A percentile compares a stretch with the other conserved stretches of the same genome.
Evolutionary conservation across 129 eudicot genomes (phyloP).

Genomic region (Tagetes patula): DNA sequence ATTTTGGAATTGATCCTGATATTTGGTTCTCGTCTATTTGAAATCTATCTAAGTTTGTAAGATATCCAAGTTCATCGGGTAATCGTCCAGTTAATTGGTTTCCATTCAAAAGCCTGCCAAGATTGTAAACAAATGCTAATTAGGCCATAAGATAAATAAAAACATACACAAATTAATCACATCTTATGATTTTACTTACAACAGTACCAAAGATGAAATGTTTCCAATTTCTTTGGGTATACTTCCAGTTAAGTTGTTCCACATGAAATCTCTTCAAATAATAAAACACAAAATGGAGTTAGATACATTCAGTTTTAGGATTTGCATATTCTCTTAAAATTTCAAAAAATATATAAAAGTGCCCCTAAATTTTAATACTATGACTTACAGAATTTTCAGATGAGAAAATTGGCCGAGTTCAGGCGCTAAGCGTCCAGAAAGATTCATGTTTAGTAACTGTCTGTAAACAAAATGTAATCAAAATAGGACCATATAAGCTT

Average conservation of each 20-base stretch:
- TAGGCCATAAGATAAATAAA: neutral
- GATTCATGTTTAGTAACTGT: constrained; percentile 64
- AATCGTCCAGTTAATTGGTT: constrained; percentile 65
- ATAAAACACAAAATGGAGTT: constrained; percentile 20
- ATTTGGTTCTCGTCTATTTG: constrained; percentile 74
- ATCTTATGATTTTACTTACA: constrained; percentile 48
- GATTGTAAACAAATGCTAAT: constrained; percentile 15
- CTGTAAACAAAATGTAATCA: constrained; percentile 39
- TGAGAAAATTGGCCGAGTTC: constrained; percentile 77
- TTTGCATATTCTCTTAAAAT: neutral
- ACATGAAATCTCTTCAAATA: constrained; percentile 72
- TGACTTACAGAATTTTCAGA: constrained; percentile 66
- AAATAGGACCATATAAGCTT: constrained; percentile 12
- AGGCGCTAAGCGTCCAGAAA: constrained; percentile 79
- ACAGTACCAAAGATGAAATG: constrained; percentile 54
- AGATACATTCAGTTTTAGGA: neutral
- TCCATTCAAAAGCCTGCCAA: constrained; percentile 84
- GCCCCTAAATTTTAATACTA: neutral
- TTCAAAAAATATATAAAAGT: neutral
- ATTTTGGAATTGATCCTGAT: constrained; percentile 70
- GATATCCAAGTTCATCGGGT: constrained; percentile 77
- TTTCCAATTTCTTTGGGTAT: constrained; percentile 80
- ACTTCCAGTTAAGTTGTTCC: constrained; percentile 68
- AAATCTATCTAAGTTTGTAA: constrained; percentile 50
- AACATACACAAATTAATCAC: neutral